Evolutionary conservation across 1,284 basidiomycete genomes (phyloP), one percentile per base, ranked within the genome.

Genomic region (Athelia psychrophila): DNA sequence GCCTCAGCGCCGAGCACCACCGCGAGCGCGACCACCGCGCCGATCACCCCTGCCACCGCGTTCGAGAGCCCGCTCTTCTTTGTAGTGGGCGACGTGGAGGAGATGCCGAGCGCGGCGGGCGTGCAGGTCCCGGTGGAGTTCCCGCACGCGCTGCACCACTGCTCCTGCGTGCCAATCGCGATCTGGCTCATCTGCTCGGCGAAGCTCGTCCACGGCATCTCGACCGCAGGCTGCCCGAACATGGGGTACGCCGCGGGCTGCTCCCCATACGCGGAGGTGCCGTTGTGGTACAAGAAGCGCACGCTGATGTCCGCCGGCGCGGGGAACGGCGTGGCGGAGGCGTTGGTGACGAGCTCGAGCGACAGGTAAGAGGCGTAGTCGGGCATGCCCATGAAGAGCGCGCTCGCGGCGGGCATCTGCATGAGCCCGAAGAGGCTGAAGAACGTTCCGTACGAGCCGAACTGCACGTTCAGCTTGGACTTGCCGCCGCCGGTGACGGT

Each of bases 281-380:
- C 38, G 20, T 42, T 42, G 38, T 42, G 38, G 38, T 18, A 42
- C 8, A 42, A 6, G 38, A 42, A 42, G 5, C 38, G 38, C 38
- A 42, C 38, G 38, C 38, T 42, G 38, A 42, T 42, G 38, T 42
- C 38, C 6, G 6, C 16, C n/a, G 38, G 8, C 8, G 38, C 38
- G n/a, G 38, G 38, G 38, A 42, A 42, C 38, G 38, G 38, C 38
- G 38, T 42, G n/a, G 20, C 38, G n/a, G 38, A 42, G 38, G n/a
- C 5, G 20, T 42, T 42, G 16, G 38, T 42, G 38, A 42, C 38
- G 38, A 42, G 38, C 38, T 42, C 38, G 38, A 42, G 5, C 6
- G 38, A 18, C 8, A 42, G 16, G 38, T 18, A 42, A 9, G 8
- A 8, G 8, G 38, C 38, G 38, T 42, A 42, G 20, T 42, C 38